These are phyloP conservation scores for Xylaria palmicola DNA, from an alignment of 495 filamentous ascomycete genomes.

Conservation along the genomic window DNA sequence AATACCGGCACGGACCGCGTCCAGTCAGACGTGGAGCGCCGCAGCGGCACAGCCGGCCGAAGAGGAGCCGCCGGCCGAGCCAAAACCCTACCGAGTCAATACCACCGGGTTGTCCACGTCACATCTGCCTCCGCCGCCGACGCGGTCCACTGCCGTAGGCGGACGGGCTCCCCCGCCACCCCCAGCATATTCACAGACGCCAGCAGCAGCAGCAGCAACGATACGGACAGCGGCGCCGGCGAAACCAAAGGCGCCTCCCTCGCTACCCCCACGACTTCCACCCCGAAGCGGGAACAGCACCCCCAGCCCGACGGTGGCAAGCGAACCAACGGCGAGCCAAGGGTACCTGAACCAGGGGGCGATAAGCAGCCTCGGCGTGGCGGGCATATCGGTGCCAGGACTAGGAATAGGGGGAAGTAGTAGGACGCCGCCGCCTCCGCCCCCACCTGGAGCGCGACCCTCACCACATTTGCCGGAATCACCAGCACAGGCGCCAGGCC, in stretches of 20 bases:
- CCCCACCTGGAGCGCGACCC: background rate
- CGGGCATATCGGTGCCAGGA: slow-evolving; percentile 80
- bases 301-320: slow-evolving; percentile 46
- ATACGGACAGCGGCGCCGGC: slow-evolving; percentile 34
- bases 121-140: slow-evolving; percentile 71
- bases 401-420: slow-evolving; percentile 63
- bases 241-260: slow-evolving; percentile 64
- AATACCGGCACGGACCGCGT: no score
- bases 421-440: slow-evolving; percentile 19
- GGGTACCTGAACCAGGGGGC: slow-evolving; percentile 66
- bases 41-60: slow-evolving; percentile 22
- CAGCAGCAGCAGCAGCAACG: background rate
- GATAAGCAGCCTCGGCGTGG: slow-evolving; percentile 64
- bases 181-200: slow-evolving; percentile 26
- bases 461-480: background rate
- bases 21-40: background rate
- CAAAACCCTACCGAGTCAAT: slow-evolving; percentile 67
- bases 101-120: slow-evolving; percentile 69
- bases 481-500: background rate
- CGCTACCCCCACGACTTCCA: slow-evolving; percentile 65
- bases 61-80: slow-evolving; percentile 39
- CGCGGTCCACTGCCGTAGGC: slow-evolving; percentile 50
- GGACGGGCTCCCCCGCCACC: slow-evolving; percentile 28
- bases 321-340: slow-evolving; percentile 29
- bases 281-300: slow-evolving; percentile 44